Base-by-base conservation (phyloP, 768 basidiomycete species). In the Mrakia hoshinonis region DNA sequence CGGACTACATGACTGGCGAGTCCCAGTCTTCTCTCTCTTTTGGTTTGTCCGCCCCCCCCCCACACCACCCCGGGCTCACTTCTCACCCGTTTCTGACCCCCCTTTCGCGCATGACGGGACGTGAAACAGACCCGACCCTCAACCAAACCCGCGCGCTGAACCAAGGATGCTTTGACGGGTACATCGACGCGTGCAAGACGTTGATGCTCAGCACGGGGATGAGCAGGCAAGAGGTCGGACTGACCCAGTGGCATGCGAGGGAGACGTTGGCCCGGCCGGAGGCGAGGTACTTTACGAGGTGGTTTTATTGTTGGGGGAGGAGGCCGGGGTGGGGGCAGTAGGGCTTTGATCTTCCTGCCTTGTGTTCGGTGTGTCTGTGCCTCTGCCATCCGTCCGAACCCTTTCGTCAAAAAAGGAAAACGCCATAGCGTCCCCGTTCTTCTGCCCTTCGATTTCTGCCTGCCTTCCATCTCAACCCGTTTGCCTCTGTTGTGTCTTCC, bases 101-200 rank as follows among this genome's bases (percentile, higher is more conserved):
- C 15, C 15, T 43, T 43, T 43, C 7, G 43, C 43, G 43, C 15
- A 15, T 43, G 15, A 6, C 15, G 43, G 43, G 43, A 43, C 43
- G 6, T 43, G n/a, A n/a, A 15, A 22, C 65, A 60, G 67, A 68
- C 43, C 15, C 54, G 39, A 46, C 55, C 24, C 55, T 68, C 2
- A 18, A 54, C 24, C 54, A 68, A 18, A 58, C 67, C 4, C 54
- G 67, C 54, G 52, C 54, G 15, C 52, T 68, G 3, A 54, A 68
- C 67, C n/a, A 26, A 4, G 29, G 24, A 2, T 58, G 52, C 26
- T 26, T 68, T 24, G 55, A 68, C 54, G 18, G n/a, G 43, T 68
- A 39, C 26, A 54, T 68, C 38, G 31, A 26, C 43, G 24, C 67
- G 24, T 47, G 52, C 13, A 68, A 68, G 55, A 22, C 67, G 11